Evolutionary conservation across 441 rosid genomes (phyloP).

Genomic region (Gossypium gossypioides): DNA sequence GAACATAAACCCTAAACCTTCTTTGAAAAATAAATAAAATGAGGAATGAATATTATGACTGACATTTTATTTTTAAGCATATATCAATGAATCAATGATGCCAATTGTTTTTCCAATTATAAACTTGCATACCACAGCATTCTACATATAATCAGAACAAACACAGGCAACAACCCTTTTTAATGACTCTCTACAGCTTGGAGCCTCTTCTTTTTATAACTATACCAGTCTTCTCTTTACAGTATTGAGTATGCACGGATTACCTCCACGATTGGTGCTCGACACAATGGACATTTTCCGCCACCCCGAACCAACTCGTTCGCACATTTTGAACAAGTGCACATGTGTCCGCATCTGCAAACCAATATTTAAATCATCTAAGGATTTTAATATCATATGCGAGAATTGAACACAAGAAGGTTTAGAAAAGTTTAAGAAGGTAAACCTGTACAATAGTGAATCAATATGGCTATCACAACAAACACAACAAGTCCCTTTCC

Average conservation of each 20-base stretch:
- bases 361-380: not conserved
- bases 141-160: slow-evolving; percentile 30
- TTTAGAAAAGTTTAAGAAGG: not conserved
- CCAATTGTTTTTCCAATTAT: slow-evolving; percentile 38
- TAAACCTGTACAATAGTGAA: slow-evolving; percentile 85
- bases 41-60: not conserved
- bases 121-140: slow-evolving; percentile 19
- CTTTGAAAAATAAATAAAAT: not conserved
- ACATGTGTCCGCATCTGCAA: slow-evolving; percentile 97
- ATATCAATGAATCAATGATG: slow-evolving; percentile 29
- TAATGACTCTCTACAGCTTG: slow-evolving; percentile 19
- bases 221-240: slow-evolving; percentile 27
- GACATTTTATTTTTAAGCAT: slow-evolving; percentile 29
- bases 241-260: slow-evolving; percentile 93
- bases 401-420: not conserved
- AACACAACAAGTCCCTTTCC: slow-evolving; percentile 90
- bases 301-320: slow-evolving; percentile 76
- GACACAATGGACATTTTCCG: slow-evolving; percentile 90
- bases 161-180: slow-evolving; percentile 14
- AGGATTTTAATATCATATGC: not conserved
- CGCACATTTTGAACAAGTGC: slow-evolving; percentile 90
- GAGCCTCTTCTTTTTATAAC: not conserved
- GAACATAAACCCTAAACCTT: not conserved
- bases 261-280: slow-evolving; percentile 91
- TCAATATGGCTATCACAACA: slow-evolving; percentile 94